phyloP scores from a whole-genome alignment of 768 basidiomycete genomes.

The Nidularia sp. region DNA sequence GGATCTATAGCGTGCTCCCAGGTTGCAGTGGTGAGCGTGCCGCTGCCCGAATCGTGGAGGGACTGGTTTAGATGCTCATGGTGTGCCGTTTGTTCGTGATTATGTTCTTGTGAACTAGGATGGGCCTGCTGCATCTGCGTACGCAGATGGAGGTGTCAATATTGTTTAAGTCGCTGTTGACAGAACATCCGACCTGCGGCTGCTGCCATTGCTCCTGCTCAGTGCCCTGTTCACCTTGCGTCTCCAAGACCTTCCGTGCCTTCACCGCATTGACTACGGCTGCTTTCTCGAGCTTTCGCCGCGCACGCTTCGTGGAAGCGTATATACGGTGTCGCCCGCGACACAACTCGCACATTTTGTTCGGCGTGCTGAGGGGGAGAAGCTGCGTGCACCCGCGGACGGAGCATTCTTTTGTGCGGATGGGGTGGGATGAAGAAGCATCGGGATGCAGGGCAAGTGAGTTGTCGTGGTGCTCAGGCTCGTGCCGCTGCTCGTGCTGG shows the following conservation, averaged over 20 bases:
- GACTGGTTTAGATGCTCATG: not conserved
- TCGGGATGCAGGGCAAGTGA: no score
- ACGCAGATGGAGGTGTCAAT: no score
- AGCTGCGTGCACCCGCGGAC: slow-evolving; percentile 38
- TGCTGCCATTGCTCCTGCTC: no score
- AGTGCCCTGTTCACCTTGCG: no score
- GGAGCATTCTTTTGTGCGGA: slow-evolving; percentile 24
- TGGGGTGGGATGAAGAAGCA: no score
- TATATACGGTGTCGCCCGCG: slow-evolving; percentile 47
- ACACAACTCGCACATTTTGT: slow-evolving; percentile 53
- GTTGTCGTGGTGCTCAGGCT: no score
- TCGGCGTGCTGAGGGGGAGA: slow-evolving; percentile 18
- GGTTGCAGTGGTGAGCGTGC: not conserved
- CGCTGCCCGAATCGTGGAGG: not conserved
- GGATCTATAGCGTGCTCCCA: slow-evolving; percentile 15
- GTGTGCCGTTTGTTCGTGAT: not conserved
- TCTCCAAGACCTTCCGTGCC: no score
- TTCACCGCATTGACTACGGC: slow-evolving; percentile 12
- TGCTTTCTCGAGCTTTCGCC: slow-evolving; percentile 48
- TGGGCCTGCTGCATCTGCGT: no score
- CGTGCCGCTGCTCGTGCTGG: no score
- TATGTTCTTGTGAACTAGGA: not conserved
- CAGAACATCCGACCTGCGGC: no score
- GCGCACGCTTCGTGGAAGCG: slow-evolving; percentile 44
- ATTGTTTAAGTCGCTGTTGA: no score